phyloP scores from a whole-genome alignment of 2,329 filamentous ascomycete genomes.

The Cordyceps fumosorosea region DNA sequence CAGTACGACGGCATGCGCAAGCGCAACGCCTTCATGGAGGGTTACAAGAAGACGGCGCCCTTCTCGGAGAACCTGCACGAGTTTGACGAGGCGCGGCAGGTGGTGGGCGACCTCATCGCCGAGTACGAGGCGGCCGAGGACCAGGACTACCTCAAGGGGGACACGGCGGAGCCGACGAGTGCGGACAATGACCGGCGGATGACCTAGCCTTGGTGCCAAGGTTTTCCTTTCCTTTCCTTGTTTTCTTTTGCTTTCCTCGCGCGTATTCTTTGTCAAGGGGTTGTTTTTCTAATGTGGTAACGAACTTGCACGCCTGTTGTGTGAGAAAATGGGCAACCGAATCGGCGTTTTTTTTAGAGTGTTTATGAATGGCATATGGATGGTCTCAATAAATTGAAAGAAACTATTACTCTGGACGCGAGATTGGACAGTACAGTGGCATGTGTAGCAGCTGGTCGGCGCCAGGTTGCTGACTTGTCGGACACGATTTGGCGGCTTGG shows the following conservation, averaged over 20 bases:
- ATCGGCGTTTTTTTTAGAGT: background rate
- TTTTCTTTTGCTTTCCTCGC: background rate
- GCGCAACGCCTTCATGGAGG: constrained; percentile 92
- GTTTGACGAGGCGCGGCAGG: constrained; percentile 90
- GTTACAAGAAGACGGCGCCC: constrained; percentile 90
- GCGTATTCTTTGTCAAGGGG: background rate
- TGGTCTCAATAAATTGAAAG: background rate
- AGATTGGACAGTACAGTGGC: no score
- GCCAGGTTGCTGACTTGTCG: no score
- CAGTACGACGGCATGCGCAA: constrained; percentile 95
- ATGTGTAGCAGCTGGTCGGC: no score
- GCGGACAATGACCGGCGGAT: constrained; percentile 48
- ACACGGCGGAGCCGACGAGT: constrained; percentile 47
- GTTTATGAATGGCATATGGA: background rate
- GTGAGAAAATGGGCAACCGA: background rate
- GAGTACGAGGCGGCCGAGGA: constrained; percentile 96
- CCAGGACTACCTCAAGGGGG: constrained; percentile 80
- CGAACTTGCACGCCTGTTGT: background rate
- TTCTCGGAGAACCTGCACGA: constrained; percentile 89
- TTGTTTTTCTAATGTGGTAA: background rate
- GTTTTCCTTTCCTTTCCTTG: background rate
- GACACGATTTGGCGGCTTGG: background rate
- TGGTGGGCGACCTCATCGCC: constrained; percentile 81
- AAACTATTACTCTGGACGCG: background rate
- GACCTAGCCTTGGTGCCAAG: constrained; percentile 20